These are phyloP conservation scores for Aspergillus egyptiacus DNA, from an alignment of 495 filamentous ascomycete species.

Conservation along the genomic window DNA sequence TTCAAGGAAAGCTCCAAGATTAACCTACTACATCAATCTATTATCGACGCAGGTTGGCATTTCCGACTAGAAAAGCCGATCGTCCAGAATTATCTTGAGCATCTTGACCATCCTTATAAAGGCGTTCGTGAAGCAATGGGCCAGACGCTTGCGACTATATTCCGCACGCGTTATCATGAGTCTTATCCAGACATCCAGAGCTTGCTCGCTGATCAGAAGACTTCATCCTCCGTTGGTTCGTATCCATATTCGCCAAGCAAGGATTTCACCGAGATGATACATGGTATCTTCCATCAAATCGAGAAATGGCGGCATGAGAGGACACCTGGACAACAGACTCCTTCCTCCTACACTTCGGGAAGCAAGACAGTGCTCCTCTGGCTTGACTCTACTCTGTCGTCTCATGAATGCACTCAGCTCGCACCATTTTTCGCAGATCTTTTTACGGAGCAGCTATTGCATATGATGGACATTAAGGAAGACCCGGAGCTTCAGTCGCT, in stretches of 20 bases:
- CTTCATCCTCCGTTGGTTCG: constrained; percentile 75
- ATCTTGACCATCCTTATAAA: constrained; percentile 98
- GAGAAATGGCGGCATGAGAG: constrained; percentile 84
- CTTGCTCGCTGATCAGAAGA: constrained; percentile 72
- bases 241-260: constrained; percentile 71
- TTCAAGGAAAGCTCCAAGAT: constrained; percentile 99
- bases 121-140: constrained; percentile 93
- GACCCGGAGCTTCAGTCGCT: constrained; percentile 92
- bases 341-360: constrained; percentile 89
- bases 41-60: constrained; percentile 89
- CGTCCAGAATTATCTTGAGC: constrained; percentile 77
- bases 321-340: constrained; percentile 82
- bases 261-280: constrained; percentile 67
- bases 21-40: constrained; percentile 79
- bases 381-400: constrained; percentile 87
- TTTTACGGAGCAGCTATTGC: constrained; percentile 84
- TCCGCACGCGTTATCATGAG: constrained; percentile 86
- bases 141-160: constrained; percentile 77
- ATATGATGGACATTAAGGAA: constrained; percentile 99
- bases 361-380: constrained; percentile 94
- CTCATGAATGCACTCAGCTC: constrained; percentile 87
- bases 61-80: constrained; percentile 91
- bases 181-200: constrained; percentile 72
- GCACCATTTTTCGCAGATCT: constrained; percentile 84
- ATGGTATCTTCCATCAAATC: constrained; percentile 70